Conservation (phyloP, 108 stramenopile genomes). For the Licmophora abbreviata region DNA sequence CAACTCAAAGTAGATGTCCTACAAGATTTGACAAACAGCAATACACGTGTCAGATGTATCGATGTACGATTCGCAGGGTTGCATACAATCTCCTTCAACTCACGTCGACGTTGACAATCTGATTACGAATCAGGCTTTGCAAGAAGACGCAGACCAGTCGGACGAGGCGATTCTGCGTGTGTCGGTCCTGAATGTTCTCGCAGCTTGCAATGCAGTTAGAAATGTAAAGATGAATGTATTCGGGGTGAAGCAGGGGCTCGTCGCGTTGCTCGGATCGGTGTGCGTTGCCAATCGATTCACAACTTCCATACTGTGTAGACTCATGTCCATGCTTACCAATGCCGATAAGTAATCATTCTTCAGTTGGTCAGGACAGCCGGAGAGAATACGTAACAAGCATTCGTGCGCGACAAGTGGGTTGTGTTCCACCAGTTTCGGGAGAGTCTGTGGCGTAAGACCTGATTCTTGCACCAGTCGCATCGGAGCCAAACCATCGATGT, state of each 20-base stretch:
- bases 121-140: slow-evolving; percentile 90
- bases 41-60: too few relatives aligned
- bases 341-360: slow-evolving; percentile 86
- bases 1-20: slow-evolving; percentile 90
- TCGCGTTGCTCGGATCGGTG: slow-evolving; percentile 7
- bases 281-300: slow-evolving; percentile 85
- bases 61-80: background rate
- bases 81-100: slow-evolving; percentile 12
- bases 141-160: slow-evolving; percentile 95
- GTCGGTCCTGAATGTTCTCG: slow-evolving; percentile 89
- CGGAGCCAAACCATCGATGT: slow-evolving; percentile 8
- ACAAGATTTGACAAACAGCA: background rate
- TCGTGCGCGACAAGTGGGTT: slow-evolving; percentile 92
- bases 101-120: slow-evolving; percentile 82
- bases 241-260: slow-evolving; percentile 79
- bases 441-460: slow-evolving; percentile 85
- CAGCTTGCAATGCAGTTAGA: slow-evolving; percentile 92
- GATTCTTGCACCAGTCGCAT: slow-evolving; percentile 49
- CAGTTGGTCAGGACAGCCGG: slow-evolving; percentile 17
- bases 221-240: slow-evolving; percentile 94
- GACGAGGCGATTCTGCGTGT: slow-evolving; percentile 92
- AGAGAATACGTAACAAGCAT: slow-evolving; percentile 79
- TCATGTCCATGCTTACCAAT: slow-evolving; percentile 97
- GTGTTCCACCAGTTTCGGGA: slow-evolving; percentile 91
- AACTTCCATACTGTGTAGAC: slow-evolving; percentile 94